Evolutionary conservation across 2,329 filamentous ascomycete genomes (phyloP).

Genomic region (Sporothrix protearum): DNA sequence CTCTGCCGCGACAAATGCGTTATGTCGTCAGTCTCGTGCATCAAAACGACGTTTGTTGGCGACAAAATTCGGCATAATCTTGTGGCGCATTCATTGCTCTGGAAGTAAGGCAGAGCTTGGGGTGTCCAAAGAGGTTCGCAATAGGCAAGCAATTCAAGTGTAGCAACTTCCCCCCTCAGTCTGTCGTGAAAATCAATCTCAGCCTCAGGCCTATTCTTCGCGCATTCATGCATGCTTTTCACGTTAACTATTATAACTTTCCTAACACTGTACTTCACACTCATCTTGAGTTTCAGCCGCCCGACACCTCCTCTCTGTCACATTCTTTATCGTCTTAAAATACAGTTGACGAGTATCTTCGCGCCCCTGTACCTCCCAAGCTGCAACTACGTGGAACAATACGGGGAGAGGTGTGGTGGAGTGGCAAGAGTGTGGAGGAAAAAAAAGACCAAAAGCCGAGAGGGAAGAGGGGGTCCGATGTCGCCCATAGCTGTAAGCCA

Average conservation of each 20-base stretch:
- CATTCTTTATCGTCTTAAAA: not conserved
- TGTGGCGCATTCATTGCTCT: no score
- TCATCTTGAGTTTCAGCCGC: not conserved
- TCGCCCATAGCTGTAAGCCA: constrained; percentile 13
- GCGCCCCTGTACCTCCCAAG: not conserved
- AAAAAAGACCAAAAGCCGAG: not conserved
- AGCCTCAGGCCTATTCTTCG: not conserved
- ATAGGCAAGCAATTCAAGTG: not conserved
- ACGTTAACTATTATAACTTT: not conserved
- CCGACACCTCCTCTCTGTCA: not conserved
- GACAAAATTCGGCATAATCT: not conserved
- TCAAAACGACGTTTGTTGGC: not conserved
- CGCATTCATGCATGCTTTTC: not conserved
- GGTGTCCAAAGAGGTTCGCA: constrained; percentile 4
- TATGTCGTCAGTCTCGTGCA: not conserved
- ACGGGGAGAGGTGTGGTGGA: not conserved
- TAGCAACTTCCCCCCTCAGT: not conserved
- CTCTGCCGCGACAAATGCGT: not conserved
- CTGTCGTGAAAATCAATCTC: not conserved
- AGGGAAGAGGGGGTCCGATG: constrained; percentile 6
- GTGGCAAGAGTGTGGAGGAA: not conserved
- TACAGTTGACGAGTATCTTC: not conserved
- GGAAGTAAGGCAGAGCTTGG: not conserved
- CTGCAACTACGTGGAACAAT: not conserved
- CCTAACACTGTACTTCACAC: not conserved